Evolutionary conservation across 192 early-diverging fungal species (phyloP).

Genomic region (Lunasporangiospora selenospora): DNA sequence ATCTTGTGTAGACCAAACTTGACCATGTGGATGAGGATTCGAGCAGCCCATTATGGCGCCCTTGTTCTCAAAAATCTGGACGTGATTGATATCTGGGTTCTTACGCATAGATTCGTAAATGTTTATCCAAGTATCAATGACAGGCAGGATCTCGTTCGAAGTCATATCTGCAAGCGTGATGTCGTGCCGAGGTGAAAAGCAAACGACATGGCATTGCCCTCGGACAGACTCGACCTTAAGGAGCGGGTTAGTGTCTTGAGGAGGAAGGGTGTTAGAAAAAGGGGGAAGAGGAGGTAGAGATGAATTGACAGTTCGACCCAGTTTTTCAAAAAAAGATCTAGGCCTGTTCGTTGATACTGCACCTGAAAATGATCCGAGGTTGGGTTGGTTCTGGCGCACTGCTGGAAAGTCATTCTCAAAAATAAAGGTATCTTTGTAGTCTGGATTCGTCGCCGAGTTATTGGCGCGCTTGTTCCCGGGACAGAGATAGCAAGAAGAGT

Average conservation of each 20-base stretch:
- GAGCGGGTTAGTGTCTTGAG: constrained; percentile 38
- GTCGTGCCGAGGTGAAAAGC: constrained; percentile 91
- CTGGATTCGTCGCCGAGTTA: constrained; percentile 66
- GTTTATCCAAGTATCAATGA: constrained; percentile 80
- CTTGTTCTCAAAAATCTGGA: constrained; percentile 99
- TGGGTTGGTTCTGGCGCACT: constrained; percentile 69
- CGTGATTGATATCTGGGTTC: constrained; percentile 70
- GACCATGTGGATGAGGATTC: constrained; percentile 96
- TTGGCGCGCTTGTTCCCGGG: constrained; percentile 85
- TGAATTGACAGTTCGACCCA: neutral
- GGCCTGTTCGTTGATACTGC: too few relatives aligned
- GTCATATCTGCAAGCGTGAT: constrained; percentile 89
- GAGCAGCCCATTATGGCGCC: constrained; percentile 97
- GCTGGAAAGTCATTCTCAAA: constrained; percentile 97
- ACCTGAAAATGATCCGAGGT: too few relatives aligned
- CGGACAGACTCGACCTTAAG: constrained; percentile 65
- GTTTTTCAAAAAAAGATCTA: neutral
- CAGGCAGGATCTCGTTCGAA: constrained; percentile 61
- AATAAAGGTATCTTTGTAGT: constrained; percentile 80
- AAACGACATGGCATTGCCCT: constrained; percentile 91
- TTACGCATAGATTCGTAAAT: constrained; percentile 61
- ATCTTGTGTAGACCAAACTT: constrained; percentile 89
- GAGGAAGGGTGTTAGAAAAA: neutral
- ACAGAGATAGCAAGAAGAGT: constrained; percentile 84
- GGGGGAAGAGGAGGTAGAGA: neutral